Conservation (phyloP, 1,139 yeast genomes). For the Nakaseomyces glabratus region DNA sequence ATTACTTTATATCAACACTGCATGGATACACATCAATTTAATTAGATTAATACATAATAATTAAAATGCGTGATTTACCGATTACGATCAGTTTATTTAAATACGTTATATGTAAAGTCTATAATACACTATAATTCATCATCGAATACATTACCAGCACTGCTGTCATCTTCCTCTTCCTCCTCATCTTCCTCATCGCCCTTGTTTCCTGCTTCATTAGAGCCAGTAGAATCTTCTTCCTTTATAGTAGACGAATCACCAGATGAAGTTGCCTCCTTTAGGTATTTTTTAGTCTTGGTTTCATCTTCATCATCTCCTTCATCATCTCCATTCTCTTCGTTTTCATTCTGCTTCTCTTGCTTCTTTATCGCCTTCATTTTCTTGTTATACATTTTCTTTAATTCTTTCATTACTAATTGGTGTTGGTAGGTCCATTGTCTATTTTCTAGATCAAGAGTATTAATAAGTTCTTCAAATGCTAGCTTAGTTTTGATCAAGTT, state of each 20-base stretch:
- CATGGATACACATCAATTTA: too few species aligned
- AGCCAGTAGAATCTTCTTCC: not conserved
- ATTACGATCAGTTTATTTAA: too few species aligned
- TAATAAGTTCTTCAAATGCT: slow-evolving; percentile 1
- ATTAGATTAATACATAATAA: too few species aligned
- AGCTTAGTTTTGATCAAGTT: not conserved
- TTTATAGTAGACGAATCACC: not conserved
- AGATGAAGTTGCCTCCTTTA: not conserved
- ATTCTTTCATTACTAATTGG: slow-evolving; percentile 4
- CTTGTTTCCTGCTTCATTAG: not conserved
- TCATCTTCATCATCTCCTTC: not conserved
- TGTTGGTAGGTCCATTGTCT: slow-evolving; percentile 5
- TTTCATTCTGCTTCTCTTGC: not conserved
- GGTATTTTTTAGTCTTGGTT: not conserved
- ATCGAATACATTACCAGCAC: slow-evolving; percentile 1
- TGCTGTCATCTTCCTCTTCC: too few species aligned
- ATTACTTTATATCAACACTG: too few species aligned
- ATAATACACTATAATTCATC: slow-evolving; percentile 5
- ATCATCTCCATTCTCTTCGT: not conserved
- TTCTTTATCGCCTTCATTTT: slow-evolving; percentile 5
- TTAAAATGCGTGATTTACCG: too few species aligned
- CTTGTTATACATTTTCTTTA: slow-evolving; percentile 1
- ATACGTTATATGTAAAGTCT: too few species aligned
- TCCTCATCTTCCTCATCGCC: too few species aligned
- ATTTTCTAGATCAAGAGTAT: not conserved